These are phyloP conservation scores for Talaromyces trachyspermus DNA, from an alignment of 495 filamentous ascomycete genomes.

Conservation along the genomic window DNA sequence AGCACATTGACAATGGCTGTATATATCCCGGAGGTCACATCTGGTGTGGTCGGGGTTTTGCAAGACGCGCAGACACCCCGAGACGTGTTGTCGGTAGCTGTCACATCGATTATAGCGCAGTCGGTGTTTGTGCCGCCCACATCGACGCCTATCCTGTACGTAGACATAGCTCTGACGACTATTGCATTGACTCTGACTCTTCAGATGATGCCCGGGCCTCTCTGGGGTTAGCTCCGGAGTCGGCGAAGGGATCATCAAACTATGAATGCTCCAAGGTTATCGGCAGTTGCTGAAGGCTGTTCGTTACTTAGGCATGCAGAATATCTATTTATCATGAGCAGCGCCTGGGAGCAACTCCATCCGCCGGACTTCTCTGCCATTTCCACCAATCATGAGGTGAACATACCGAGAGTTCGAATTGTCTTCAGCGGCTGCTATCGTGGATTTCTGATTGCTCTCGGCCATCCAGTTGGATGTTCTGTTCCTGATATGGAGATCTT, in stretches of 20 bases:
- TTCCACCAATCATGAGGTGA: conserved; percentile 3
- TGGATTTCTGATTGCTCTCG: too few species aligned
- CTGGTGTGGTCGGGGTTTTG: conserved; percentile 51
- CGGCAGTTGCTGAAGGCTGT: neutral
- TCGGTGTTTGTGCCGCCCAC: conserved; percentile 53
- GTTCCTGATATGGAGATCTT: neutral
- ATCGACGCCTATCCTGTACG: conserved; percentile 18
- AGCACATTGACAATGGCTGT: conserved; percentile 41
- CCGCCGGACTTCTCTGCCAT: neutral
- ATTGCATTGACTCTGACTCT: too few species aligned
- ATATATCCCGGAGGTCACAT: conserved; percentile 49
- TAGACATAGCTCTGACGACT: neutral
- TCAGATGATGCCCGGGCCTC: neutral
- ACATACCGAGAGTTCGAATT: neutral
- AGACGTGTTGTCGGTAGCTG: conserved; percentile 22
- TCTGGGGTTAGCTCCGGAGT: conserved; percentile 1
- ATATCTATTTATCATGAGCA: conserved; percentile 7
- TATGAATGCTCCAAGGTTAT: neutral
- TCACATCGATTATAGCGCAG: conserved; percentile 48
- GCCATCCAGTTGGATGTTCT: too few species aligned
- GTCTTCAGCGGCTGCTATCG: too few species aligned
- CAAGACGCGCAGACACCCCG: conserved; percentile 44
- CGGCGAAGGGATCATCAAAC: neutral
- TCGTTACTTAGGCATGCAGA: too few species aligned
- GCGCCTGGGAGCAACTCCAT: neutral